A percentile compares a stretch with the other conserved stretches of the same genome.
Evolutionary conservation across 148 eudicot genomes (phyloP).

Genomic region (Cornus kousa): DNA sequence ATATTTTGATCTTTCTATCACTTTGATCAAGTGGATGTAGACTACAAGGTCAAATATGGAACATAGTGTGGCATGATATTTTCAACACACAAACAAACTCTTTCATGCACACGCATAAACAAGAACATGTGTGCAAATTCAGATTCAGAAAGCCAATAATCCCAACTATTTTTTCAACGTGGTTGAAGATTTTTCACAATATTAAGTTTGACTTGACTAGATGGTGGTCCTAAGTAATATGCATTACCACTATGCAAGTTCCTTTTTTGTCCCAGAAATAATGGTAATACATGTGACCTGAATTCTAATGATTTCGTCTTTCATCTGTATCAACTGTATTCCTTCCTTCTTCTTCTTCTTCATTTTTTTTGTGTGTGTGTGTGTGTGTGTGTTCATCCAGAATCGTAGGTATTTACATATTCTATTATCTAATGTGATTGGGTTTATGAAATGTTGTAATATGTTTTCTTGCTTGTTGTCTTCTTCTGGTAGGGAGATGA

Average conservation of each 20-base stretch:
- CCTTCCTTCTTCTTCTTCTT: no score
- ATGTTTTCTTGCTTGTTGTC: background rate
- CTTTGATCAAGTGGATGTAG: background rate
- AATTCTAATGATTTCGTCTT: background rate
- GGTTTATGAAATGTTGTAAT: background rate
- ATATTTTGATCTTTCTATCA: background rate
- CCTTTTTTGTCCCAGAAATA: background rate
- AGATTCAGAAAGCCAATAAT: background rate
- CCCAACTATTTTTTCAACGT: background rate
- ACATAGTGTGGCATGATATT: background rate
- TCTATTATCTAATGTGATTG: background rate
- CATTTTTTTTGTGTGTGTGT: no score
- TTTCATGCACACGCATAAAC: no score
- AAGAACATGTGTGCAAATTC: no score
- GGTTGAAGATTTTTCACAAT: background rate
- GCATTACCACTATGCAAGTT: background rate
- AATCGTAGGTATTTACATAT: background rate
- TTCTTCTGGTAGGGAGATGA: constrained; percentile 73
- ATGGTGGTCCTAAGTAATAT: background rate
- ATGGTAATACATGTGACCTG: background rate
- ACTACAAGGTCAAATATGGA: constrained; percentile 2
- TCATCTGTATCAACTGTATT: background rate
- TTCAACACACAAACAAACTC: background rate
- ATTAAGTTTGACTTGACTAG: background rate
- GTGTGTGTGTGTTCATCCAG: background rate